A percentile compares a stretch with the other conserved stretches of the same genome.
Conservation (phyloP, 495 filamentous ascomycete genomes). For the Cenococcum geophilum region DNA sequence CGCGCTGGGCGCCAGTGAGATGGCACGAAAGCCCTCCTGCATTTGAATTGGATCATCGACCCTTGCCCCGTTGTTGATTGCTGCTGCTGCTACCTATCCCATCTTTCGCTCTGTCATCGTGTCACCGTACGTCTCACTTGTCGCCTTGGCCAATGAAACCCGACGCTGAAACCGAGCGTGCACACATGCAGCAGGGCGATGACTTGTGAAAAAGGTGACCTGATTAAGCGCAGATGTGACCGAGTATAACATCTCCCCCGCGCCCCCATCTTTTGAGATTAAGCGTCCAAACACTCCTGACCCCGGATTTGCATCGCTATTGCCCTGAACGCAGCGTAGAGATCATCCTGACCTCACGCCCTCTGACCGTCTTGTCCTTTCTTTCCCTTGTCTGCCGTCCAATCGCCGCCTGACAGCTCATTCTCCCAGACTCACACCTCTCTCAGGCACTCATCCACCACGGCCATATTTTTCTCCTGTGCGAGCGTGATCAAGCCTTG, state of each 20-base stretch:
- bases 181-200: conserved; percentile 10
- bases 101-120: conserved; percentile 7
- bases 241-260: conserved; percentile 1
- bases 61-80: conserved; percentile 1
- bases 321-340: conserved; percentile 1
- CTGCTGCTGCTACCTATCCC: neutral
- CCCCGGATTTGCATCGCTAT: conserved; percentile 12
- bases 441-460: conserved; percentile 3
- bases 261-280: conserved; percentile 8
- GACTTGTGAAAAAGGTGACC: conserved; percentile 10
- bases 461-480: neutral
- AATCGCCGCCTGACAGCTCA: conserved; percentile 1
- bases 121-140: conserved; percentile 13
- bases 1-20: conserved; percentile 6
- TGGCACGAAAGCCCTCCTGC: neutral
- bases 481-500: conserved; percentile 3
- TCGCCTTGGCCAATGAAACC: conserved; percentile 10
- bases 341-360: conserved; percentile 1
- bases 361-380: neutral
- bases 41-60: conserved; percentile 6
- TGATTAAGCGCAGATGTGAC: conserved; percentile 2
- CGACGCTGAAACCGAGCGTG: conserved; percentile 5
- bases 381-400: conserved; percentile 5
- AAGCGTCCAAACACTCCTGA: conserved; percentile 6
- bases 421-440: neutral